These are phyloP conservation scores for Cenchrus fungigraminus DNA, from an alignment of 176 grass and related monocot genomes.

Conservation along the genomic window DNA sequence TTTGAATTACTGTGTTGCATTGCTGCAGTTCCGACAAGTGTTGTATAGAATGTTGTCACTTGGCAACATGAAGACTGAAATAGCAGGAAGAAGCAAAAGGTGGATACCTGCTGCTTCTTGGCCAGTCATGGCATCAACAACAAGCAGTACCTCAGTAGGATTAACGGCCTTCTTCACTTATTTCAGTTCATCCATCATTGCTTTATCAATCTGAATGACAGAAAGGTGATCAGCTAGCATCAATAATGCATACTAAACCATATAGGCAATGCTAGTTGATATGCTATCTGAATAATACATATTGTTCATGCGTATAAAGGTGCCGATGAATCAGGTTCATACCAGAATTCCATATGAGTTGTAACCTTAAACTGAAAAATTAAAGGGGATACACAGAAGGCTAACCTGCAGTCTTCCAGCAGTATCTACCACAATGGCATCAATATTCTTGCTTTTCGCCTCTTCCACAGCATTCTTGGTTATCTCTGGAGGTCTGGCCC, in stretches of 20 bases:
- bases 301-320: not conserved
- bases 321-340: not conserved
- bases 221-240: slow-evolving; percentile 23
- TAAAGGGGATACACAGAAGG: not conserved
- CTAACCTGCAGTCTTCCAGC: slow-evolving; percentile 90
- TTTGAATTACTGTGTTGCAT: not conserved
- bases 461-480: slow-evolving; percentile 79
- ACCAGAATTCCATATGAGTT: slow-evolving; percentile 1
- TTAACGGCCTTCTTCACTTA: slow-evolving; percentile 88
- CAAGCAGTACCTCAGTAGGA: slow-evolving; percentile 94
- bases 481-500: slow-evolving; percentile 77
- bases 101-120: slow-evolving; percentile 93
- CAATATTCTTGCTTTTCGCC: slow-evolving; percentile 78
- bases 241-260: not conserved
- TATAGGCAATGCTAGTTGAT: not conserved
- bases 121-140: slow-evolving; percentile 99
- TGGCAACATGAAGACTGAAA: not conserved
- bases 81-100: slow-evolving; percentile 6
- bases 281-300: not conserved
- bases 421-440: slow-evolving; percentile 90
- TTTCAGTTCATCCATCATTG: slow-evolving; percentile 98
- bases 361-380: not conserved
- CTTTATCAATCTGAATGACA: slow-evolving; percentile 80
- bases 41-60: not conserved
- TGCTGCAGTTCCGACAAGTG: not conserved